Base-by-base conservation (phyloP, 805 yeast genomes). In the Kockiozyma suomiensis region DNA sequence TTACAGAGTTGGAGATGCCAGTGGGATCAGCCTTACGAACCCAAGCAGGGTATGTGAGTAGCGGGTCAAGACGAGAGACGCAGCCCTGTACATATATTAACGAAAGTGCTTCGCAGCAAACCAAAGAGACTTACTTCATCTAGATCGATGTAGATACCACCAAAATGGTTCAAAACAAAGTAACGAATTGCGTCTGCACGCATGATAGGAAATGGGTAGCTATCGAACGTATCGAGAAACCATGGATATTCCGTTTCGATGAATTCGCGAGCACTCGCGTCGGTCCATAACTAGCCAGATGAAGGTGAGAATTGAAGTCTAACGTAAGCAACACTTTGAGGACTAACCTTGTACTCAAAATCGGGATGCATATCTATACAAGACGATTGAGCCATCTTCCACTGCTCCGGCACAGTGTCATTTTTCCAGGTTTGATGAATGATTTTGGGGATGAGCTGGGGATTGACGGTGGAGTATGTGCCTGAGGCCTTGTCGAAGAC, bases 351-450 rank as follows among this genome's bases (percentile, higher is more conserved):
- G 74, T 91, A 91, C 72, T 89, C 85, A 71, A 88, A 92, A 73
- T 90, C 97, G 1, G 94, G 93, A 71, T 92, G 96, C 57, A 86
- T 75, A 62, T 87, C 88, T 43, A 83, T 79, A 71, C 96, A 90
- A 26, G 82, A 82, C 70, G 85, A 81, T 70, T 89, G 96, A 30
- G 96, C 90, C 4, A 80, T 81, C 61, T 76, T 78, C 97, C 97
- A 92, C 50, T 81, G 78, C 51, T 85, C 91, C 2, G 97, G 97
- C 15, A 91, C 82, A 21, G 85, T 81, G 13, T 77, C 80, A 21
- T 89, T 87, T 72, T 88, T 91, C 74, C 92, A 92, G 13, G 97
- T 92, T 73, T 92, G 97, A 72, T 92, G 97, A 56, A 92, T 90
- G 71, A 91, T 90, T 70, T 87, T 88, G 40, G 97, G 97, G 48